Evolutionary conservation across 345 rosid genomes (phyloP).

Genomic region (Kandelia obovata): DNA sequence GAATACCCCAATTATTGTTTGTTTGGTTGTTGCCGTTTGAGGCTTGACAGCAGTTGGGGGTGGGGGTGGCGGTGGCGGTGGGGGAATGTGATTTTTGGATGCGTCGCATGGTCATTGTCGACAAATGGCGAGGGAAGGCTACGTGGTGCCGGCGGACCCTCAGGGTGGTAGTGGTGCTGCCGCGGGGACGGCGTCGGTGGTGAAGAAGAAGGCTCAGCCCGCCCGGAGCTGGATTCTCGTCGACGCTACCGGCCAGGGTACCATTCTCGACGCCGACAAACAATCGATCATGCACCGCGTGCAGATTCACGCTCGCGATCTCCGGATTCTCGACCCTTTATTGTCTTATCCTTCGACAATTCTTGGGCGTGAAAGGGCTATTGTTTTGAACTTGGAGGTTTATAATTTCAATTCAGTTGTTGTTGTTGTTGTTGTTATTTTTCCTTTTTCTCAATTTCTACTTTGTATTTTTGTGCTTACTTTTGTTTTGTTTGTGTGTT

Average conservation of each 20-base stretch:
- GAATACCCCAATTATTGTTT: too few relatives aligned
- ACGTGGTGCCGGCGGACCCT: constrained; percentile 70
- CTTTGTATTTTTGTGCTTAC: not conserved
- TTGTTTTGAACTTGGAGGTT: constrained; percentile 94
- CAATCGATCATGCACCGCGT: constrained; percentile 90
- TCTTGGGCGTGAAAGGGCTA: constrained; percentile 96
- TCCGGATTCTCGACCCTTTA: constrained; percentile 87
- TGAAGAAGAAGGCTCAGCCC: constrained; percentile 64
- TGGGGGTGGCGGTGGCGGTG: not conserved
- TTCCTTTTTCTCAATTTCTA: not conserved
- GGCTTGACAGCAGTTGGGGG: too few relatives aligned
- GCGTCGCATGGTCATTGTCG: constrained; percentile 4
- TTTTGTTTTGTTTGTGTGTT: not conserved
- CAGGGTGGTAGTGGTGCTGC: constrained; percentile 9
- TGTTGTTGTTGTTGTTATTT: not conserved
- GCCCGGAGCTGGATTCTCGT: constrained; percentile 68
- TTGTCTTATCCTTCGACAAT: constrained; percentile 91
- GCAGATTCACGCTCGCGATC: constrained; percentile 97
- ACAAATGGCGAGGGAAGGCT: constrained; percentile 60
- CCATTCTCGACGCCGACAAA: constrained; percentile 64
- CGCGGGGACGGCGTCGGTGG: constrained; percentile 21
- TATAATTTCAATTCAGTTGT: not conserved
- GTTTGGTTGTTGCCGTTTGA: too few relatives aligned
- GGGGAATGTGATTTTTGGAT: constrained; percentile 2
- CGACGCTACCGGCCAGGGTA: constrained; percentile 48